Evolutionary conservation across 1,284 basidiomycete genomes (phyloP).

Genomic region (Irpex sp.): DNA sequence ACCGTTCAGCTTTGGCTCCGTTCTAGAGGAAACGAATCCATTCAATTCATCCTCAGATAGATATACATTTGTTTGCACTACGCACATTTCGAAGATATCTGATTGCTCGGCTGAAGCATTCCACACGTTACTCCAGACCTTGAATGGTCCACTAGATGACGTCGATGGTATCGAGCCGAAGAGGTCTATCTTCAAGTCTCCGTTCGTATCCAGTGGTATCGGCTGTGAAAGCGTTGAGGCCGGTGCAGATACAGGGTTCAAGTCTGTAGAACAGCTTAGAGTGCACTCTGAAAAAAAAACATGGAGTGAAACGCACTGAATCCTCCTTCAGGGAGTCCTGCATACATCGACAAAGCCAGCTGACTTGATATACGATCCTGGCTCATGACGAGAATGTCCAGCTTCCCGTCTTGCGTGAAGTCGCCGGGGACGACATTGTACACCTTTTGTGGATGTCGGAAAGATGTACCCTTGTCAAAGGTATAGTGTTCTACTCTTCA

Average conservation of each 20-base stretch:
- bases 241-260: constrained; percentile 50
- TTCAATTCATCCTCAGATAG: not conserved
- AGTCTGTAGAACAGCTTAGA: constrained; percentile 20
- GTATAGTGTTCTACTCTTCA: constrained; percentile 49
- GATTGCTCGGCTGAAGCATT: constrained; percentile 50
- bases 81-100: constrained; percentile 61
- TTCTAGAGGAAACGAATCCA: constrained; percentile 32
- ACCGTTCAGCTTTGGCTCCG: constrained; percentile 57
- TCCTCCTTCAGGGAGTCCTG: constrained; percentile 56
- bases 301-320: constrained; percentile 51
- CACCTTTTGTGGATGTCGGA: constrained; percentile 53
- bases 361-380: constrained; percentile 44
- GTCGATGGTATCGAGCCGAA: constrained; percentile 63
- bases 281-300: not conserved
- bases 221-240: constrained; percentile 76
- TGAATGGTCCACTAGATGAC: constrained; percentile 38
- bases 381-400: constrained; percentile 89
- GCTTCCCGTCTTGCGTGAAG: constrained; percentile 86
- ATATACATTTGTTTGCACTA: constrained; percentile 2
- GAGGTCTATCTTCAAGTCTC: constrained; percentile 87
- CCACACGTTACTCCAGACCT: constrained; percentile 78
- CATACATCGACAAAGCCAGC: constrained; percentile 68
- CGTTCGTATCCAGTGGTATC: constrained; percentile 82
- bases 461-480: constrained; percentile 52
- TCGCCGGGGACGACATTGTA: constrained; percentile 89